These are phyloP conservation scores for Steccherinum ochraceum DNA, from an alignment of 768 basidiomycete species.

Conservation along the genomic window DNA sequence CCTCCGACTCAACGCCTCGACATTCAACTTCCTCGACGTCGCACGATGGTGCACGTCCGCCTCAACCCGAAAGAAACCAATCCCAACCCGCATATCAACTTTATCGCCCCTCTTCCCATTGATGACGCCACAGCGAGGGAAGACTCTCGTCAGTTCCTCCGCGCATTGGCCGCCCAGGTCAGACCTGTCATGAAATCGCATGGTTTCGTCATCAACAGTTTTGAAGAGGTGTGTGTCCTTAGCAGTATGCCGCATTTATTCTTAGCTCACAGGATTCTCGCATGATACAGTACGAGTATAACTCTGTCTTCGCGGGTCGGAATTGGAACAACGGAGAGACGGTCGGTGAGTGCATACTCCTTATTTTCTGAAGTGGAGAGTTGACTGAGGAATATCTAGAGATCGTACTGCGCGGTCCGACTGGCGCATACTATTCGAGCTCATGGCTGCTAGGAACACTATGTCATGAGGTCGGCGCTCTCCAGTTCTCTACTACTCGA, in stretches of 20 bases:
- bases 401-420: slow-evolving; percentile 61
- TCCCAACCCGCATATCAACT: slow-evolving; percentile 75
- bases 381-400: too few species aligned
- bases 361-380: too few species aligned
- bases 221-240: too few species aligned
- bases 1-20: too few species aligned
- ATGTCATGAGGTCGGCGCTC: slow-evolving; percentile 72
- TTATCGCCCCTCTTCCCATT: slow-evolving; percentile 54
- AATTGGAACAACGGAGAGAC: slow-evolving; percentile 86
- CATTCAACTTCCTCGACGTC: too few species aligned
- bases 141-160: slow-evolving; percentile 63
- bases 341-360: slow-evolving; percentile 64
- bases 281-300: too few species aligned
- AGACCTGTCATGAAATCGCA: slow-evolving; percentile 77
- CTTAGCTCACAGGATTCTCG: too few species aligned
- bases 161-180: slow-evolving; percentile 79
- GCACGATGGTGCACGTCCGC: too few species aligned
- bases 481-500: not conserved
- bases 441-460: slow-evolving; percentile 71
- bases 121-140: slow-evolving; percentile 41
- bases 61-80: slow-evolving; percentile 58
- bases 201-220: slow-evolving; percentile 68
- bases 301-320: slow-evolving; percentile 70
- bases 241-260: too few species aligned
- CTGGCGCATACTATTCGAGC: slow-evolving; percentile 55